These are phyloP conservation scores for Trichophyton equinum DNA, from an alignment of 2,329 filamentous ascomycete species.

Conservation along the genomic window DNA sequence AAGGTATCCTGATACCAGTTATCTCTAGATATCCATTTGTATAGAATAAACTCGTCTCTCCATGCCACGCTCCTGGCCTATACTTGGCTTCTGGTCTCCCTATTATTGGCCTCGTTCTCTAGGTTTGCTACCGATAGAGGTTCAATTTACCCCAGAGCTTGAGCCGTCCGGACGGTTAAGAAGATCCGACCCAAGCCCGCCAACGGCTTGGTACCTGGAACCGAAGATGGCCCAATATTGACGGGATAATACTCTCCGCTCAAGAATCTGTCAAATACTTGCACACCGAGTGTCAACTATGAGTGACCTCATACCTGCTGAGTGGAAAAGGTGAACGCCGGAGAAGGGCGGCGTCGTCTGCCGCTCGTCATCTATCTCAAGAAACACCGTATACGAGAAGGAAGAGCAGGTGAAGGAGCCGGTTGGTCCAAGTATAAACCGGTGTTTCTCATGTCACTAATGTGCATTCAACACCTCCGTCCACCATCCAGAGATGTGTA, in stretches of 20 bases:
- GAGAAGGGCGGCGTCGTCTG: background rate
- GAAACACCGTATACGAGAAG: background rate
- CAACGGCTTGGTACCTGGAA: background rate
- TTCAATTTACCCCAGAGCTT: background rate
- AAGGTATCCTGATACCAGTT: too few relatives aligned
- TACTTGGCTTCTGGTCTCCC: background rate
- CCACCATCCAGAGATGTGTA: background rate
- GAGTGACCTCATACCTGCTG: background rate
- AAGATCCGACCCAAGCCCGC: background rate
- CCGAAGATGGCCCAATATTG: background rate
- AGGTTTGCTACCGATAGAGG: background rate
- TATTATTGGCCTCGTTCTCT: background rate
- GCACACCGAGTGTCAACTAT: background rate
- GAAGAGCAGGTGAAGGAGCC: background rate
- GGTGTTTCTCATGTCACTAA: background rate
- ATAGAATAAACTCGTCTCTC: background rate
- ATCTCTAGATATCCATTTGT: background rate
- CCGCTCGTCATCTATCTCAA: background rate
- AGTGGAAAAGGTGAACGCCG: background rate
- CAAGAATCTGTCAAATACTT: background rate
- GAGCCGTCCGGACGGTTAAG: background rate
- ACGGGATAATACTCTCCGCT: background rate
- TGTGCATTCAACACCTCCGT: background rate
- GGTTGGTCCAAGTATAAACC: background rate
- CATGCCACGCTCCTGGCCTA: background rate